These are phyloP conservation scores for Scutellaria baicalensis DNA, from an alignment of 257 asterid genomes.

Conservation along the genomic window DNA sequence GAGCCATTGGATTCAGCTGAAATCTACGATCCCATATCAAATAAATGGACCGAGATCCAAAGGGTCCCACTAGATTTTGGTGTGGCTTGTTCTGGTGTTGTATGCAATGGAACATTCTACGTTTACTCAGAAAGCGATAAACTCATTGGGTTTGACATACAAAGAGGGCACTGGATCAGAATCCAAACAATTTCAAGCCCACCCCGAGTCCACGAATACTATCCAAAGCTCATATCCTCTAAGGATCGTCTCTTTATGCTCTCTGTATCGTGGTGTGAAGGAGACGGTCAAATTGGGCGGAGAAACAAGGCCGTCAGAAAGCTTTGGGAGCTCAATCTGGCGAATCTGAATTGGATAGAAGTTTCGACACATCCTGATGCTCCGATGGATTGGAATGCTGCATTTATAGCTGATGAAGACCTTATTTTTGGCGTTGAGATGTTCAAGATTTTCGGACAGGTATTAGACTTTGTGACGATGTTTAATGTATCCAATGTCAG, in stretches of 20 bases:
- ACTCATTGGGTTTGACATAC: constrained; percentile 70
- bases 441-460: constrained; percentile 97
- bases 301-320: constrained; percentile 93
- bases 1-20: constrained; percentile 82
- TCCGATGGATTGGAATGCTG: constrained; percentile 99
- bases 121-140: constrained; percentile 84
- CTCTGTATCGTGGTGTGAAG: constrained; percentile 96
- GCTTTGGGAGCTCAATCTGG: constrained; percentile 82
- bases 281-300: constrained; percentile 89
- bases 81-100: constrained; percentile 71
- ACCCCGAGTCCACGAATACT: constrained; percentile 82
- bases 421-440: constrained; percentile 81
- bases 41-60: constrained; percentile 89
- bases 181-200: constrained; percentile 57
- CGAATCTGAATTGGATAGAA: constrained; percentile 51
- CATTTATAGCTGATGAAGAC: constrained; percentile 61
- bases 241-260: constrained; percentile 65
- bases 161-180: constrained; percentile 78
- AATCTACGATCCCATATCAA: constrained; percentile 65
- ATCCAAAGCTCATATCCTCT: constrained; percentile 70
- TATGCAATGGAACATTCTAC: constrained; percentile 55
- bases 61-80: constrained; percentile 80
- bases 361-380: constrained; percentile 84
- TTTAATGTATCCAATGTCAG: constrained; percentile 31
- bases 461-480: constrained; percentile 78